Conservation (phyloP, 1,284 basidiomycete species). For the Pascua guehoae region DNA sequence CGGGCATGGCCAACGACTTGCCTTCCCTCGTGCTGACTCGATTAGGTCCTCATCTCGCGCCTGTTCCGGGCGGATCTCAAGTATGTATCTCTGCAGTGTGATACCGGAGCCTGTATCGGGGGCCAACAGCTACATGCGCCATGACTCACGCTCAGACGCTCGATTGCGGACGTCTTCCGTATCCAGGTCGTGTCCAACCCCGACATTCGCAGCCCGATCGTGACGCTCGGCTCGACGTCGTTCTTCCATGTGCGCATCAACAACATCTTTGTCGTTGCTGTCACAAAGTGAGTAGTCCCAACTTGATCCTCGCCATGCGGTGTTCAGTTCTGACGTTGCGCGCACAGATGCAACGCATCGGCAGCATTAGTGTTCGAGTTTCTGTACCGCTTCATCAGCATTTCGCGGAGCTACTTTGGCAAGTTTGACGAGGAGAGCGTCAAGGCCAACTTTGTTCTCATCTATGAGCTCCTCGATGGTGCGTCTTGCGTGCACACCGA, state of each 20-base stretch:
- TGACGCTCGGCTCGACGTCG: constrained; percentile 93
- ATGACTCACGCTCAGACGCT: constrained; percentile 60
- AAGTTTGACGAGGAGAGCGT: constrained; percentile 96
- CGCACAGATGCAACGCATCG: constrained; percentile 80
- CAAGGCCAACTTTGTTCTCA: constrained; percentile 98
- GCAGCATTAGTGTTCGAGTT: constrained; percentile 98
- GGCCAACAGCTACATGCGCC: too few species aligned
- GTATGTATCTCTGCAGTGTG: constrained; percentile 53
- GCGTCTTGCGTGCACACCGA: background rate
- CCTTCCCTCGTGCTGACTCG: background rate
- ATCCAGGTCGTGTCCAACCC: constrained; percentile 98
- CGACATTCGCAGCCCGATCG: constrained; percentile 92
- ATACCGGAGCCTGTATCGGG: too few species aligned
- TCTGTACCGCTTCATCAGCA: constrained; percentile 90
- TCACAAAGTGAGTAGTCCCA: constrained; percentile 71
- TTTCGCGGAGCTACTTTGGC: constrained; percentile 91
- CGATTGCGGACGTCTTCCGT: constrained; percentile 94
- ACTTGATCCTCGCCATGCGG: too few species aligned
- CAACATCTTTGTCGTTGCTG: constrained; percentile 90
- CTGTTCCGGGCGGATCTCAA: constrained; percentile 91
- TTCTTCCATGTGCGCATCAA: constrained; percentile 96
- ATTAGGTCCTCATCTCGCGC: constrained; percentile 84
- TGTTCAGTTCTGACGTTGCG: background rate
- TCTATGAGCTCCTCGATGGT: constrained; percentile 95
- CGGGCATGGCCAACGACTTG: background rate